Evolutionary conservation across 1,284 basidiomycete species (phyloP), one percentile per base, ranked within the genome.

Genomic region (Malassezia vespertilionis): DNA sequence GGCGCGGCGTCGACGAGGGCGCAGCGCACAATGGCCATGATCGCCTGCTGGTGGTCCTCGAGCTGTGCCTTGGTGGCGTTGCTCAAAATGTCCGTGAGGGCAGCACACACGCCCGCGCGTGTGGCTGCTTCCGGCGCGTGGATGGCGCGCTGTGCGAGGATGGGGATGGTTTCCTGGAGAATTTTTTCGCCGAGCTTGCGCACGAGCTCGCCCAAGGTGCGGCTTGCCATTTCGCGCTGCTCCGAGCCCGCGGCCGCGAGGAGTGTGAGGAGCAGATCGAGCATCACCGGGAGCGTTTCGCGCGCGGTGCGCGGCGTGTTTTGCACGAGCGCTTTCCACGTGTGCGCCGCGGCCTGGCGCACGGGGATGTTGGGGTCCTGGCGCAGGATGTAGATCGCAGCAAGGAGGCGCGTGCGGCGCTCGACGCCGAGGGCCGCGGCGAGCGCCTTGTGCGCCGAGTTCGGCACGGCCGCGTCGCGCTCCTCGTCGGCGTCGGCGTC

Each of bases 301-400:
- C 90, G 82, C n/a, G 93, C 89, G 78, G 74, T 69, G 15, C 61
- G 56, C 2, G 65, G 73, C 53, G 73, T 72, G 71, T 76, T 97
- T 72, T 87, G 80, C 21, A 99, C 90, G 54, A 97, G 76, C 1
- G 86, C 90, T 74, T 97, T 97, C 93, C 93, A 99, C 57, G 96
- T 95, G 57, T 91, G 88, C 45, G 91, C 81, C 0, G 91, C 87
- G 3, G 87, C 81, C 72, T 89, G 84, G 36, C 93, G 81, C 30
- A 97, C 90, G 34, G 82, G 79, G 39, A 81, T 82, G 60, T 95
- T 86, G 21, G 86, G 79, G 72, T 97, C 93, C 73, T 97, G 93
- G 46, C 90, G 82, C 47, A 90, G 83, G 58, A 97, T 78, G 72
- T 91, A 99, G 49, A 97, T 74, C 1, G 85, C 85, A 3, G 89